A percentile compares a stretch with the other conserved stretches of the same genome.
phyloP scores from a whole-genome alignment of 2,329 filamentous ascomycete genomes.

The Anthostomella pinea region DNA sequence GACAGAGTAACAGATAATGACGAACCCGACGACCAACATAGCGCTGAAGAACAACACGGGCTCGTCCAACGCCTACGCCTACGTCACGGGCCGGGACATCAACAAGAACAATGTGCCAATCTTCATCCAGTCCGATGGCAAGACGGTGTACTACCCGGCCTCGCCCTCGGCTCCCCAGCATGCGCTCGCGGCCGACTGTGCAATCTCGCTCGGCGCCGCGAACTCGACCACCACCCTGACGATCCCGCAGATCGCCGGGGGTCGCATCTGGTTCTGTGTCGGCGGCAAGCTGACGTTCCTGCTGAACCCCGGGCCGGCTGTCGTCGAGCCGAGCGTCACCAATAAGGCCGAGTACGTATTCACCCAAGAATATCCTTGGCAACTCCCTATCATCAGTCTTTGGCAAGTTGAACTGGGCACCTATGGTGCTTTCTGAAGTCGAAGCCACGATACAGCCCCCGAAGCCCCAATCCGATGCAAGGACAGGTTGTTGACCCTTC shows the following conservation, averaged over 20 bases:
- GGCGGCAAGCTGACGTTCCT: slow-evolving; percentile 62
- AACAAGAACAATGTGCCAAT: slow-evolving; percentile 58
- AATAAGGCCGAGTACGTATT: slow-evolving; percentile 66
- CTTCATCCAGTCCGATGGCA: slow-evolving; percentile 64
- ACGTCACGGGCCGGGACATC: slow-evolving; percentile 66
- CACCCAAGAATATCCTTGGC: no score
- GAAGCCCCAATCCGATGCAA: no score
- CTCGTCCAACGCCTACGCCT: slow-evolving; percentile 61
- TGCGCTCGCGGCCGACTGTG: slow-evolving; percentile 54
- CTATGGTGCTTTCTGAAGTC: no score
- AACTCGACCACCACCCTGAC: slow-evolving; percentile 59
- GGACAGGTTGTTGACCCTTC: no score
- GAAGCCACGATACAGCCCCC: no score
- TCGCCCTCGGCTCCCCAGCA: slow-evolving; percentile 52
- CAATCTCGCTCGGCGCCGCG: slow-evolving; percentile 61
- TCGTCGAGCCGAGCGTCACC: slow-evolving; percentile 72
- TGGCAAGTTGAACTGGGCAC: no score
- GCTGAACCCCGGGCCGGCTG: slow-evolving; percentile 67
- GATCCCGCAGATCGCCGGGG: slow-evolving; percentile 68
- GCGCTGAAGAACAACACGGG: slow-evolving; percentile 64
- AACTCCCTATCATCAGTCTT: no score
- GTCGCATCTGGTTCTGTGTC: slow-evolving; percentile 68
- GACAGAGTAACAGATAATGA: slow-evolving; percentile 25
- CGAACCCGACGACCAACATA: slow-evolving; percentile 52
- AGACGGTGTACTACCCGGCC: slow-evolving; percentile 61